Conservation (phyloP, 805 yeast genomes). For the Scheffersomyces coipomensis region DNA sequence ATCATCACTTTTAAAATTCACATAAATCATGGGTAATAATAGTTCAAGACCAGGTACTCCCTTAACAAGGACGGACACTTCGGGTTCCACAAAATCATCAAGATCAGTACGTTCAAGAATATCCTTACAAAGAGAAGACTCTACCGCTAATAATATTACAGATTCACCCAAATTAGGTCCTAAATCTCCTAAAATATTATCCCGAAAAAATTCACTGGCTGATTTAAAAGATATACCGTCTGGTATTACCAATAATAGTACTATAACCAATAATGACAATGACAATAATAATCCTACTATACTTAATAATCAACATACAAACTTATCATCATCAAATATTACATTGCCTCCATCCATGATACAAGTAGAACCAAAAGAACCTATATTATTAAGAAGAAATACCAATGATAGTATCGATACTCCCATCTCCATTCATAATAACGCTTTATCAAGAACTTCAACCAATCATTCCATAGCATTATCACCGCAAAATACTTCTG, state of each 20-base stretch:
- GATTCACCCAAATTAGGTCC: constrained; percentile 18
- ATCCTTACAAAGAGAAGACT: constrained; percentile 19
- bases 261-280: constrained; percentile 1
- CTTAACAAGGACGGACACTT: constrained; percentile 56
- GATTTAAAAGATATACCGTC: constrained; percentile 13
- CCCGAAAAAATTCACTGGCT: constrained; percentile 27
- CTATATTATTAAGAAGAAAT: constrained; percentile 60
- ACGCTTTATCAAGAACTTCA: constrained; percentile 15
- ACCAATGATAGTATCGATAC: constrained; percentile 33
- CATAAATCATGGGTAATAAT: constrained; percentile 50
- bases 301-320: constrained; percentile 8
- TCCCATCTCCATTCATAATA: constrained; percentile 1
- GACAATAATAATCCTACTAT: constrained; percentile 2
- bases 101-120: constrained; percentile 45
- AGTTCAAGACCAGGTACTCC: constrained; percentile 47
- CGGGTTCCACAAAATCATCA: constrained; percentile 46
- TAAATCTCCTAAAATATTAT: constrained; percentile 27
- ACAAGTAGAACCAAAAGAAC: constrained; percentile 68
- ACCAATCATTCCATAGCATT: constrained; percentile 24
- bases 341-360: constrained; percentile 68
- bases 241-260: constrained; percentile 2
- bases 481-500: constrained; percentile 12
- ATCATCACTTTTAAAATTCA: not conserved
- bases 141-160: constrained; percentile 15
- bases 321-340: constrained; percentile 7